Base-by-base conservation (phyloP, 2,329 filamentous ascomycete genomes). In the Alternaria hordeiaustralica region DNA sequence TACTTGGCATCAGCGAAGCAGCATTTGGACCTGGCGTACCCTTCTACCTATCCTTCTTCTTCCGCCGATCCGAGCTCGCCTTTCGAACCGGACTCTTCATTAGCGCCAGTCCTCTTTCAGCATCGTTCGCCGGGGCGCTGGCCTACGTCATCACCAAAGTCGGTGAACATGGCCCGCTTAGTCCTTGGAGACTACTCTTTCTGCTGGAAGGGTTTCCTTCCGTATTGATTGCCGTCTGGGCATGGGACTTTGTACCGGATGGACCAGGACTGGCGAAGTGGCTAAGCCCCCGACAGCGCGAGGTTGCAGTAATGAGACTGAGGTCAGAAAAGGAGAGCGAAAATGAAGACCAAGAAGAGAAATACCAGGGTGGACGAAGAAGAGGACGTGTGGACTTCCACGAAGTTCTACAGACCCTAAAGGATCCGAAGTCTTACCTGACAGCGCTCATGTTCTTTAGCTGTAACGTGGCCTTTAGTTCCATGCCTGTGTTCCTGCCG, bases 51-150 rank as follows among this genome's bases (percentile, higher is more conserved):
- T 88, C 87, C 0, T 86, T 89, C 71, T 90, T 90, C 80, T 90
- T 87, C 75, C 84, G 83, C 13, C 81, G 87, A 7, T 82, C 88
- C 50, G 95, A 98, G 78, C 83, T 97, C 33, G 95, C 94, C 0
- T 90, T 96, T 64, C 85, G 94, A 41, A 96, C 92, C 0, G 94
- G 93, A 21, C 86, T 97, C 2, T 96, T 97, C 80, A 90, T 97
- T 58, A 94, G 92, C 1, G 94, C 88, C 0, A 87, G 87, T 7
- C 87, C 87, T 1, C 76, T 89, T 33, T 87, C 87, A 33, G 86
- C 86, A 9, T 87, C 85, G 3, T 90, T 96, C 68, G 94, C 94
- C 0, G 92, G 92, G 43, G 90, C 87, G 9, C 84, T 97, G 5
- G 93, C 94, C 8, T 93, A 91, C 89, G 74, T 89, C 21, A 95